Evolutionary conservation across 2,329 filamentous ascomycete species (phyloP).

Genomic region (Didymella exigua): DNA sequence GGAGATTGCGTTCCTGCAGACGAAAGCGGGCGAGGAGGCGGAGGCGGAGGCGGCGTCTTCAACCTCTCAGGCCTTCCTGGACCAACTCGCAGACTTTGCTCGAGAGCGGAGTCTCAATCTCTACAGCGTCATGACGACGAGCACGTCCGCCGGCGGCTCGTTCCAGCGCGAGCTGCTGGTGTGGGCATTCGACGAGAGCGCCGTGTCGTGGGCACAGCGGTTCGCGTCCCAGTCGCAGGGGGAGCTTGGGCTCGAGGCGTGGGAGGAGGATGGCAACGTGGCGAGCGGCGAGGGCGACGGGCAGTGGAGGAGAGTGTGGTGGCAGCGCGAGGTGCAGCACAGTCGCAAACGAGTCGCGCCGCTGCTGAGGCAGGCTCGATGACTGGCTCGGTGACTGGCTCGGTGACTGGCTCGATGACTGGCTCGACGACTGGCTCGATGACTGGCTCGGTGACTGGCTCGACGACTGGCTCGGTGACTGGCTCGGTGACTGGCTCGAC

Average conservation of each 20-base stretch:
- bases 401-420: too few relatives aligned
- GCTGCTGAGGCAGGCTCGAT: slow-evolving; percentile 56
- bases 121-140: slow-evolving; percentile 72
- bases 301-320: slow-evolving; percentile 67
- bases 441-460: too few relatives aligned
- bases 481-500: too few relatives aligned
- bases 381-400: not conserved
- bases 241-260: slow-evolving; percentile 63
- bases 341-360: slow-evolving; percentile 69
- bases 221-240: slow-evolving; percentile 59
- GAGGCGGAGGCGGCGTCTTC: slow-evolving; percentile 17
- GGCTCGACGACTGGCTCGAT: too few relatives aligned
- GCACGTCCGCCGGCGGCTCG: slow-evolving; percentile 55
- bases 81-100: slow-evolving; percentile 59
- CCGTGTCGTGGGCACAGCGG: slow-evolving; percentile 56
- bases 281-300: slow-evolving; percentile 38
- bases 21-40: slow-evolving; percentile 57
- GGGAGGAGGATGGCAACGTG: slow-evolving; percentile 57
- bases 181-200: slow-evolving; percentile 63
- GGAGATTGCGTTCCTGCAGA: slow-evolving; percentile 64
- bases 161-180: slow-evolving; percentile 73
- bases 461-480: too few relatives aligned
- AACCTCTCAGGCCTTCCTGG: slow-evolving; percentile 52
- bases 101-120: slow-evolving; percentile 66
- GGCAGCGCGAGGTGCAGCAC: slow-evolving; percentile 63